These are phyloP conservation scores for Pyrenochaeta sp. DNA, from an alignment of 2,329 filamentous ascomycete species.

Conservation along the genomic window DNA sequence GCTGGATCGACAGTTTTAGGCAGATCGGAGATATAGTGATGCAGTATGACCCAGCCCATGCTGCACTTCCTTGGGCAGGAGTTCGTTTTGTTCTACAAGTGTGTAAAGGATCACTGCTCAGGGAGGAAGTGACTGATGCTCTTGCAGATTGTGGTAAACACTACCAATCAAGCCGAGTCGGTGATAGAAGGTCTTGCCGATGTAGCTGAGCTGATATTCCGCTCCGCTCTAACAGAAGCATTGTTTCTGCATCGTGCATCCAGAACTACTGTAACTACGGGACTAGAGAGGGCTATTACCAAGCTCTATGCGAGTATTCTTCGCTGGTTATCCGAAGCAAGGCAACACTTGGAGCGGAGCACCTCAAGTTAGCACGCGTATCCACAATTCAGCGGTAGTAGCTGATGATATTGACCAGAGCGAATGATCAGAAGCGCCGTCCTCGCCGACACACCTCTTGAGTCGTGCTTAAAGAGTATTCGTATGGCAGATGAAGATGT, in stretches of 20 bases:
- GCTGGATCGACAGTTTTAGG: slow-evolving; percentile 39
- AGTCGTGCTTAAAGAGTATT: no score
- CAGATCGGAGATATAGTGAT: slow-evolving; percentile 38
- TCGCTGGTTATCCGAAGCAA: slow-evolving; percentile 15
- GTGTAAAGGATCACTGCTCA: slow-evolving; percentile 2
- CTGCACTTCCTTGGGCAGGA: slow-evolving; percentile 42
- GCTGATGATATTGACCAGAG: not conserved
- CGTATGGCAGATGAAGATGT: no score
- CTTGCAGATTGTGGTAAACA: slow-evolving; percentile 13
- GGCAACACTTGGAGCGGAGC: slow-evolving; percentile 7
- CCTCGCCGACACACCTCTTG: no score
- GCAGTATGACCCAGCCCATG: slow-evolving; percentile 43
- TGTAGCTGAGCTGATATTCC: slow-evolving; percentile 16
- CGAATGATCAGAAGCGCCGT: not conserved
- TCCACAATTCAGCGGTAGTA: not conserved
- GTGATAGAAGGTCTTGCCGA: slow-evolving; percentile 15
- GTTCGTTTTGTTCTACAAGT: slow-evolving; percentile 43
- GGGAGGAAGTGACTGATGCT: not conserved
- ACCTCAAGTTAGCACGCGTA: not conserved
- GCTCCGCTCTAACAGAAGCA: slow-evolving; percentile 12
- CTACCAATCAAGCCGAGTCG: not conserved
- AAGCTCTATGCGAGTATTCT: slow-evolving; percentile 16
- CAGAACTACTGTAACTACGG: not conserved
- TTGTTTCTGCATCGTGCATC: slow-evolving; percentile 9
- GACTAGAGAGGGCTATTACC: slow-evolving; percentile 3